phyloP scores from a whole-genome alignment of 179 eudicot species.

The Beta lomatogona region DNA sequence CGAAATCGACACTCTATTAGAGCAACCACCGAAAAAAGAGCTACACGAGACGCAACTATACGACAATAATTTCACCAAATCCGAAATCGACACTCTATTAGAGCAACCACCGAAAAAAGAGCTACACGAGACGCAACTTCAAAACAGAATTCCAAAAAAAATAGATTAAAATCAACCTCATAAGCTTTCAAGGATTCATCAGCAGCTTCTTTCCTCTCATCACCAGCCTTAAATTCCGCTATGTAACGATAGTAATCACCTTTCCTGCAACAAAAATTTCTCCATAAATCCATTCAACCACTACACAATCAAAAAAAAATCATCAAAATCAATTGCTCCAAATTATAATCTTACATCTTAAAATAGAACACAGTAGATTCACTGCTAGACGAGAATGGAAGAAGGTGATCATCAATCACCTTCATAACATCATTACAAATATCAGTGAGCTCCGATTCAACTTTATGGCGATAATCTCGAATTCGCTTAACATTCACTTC shows the following conservation, averaged over 20 bases:
- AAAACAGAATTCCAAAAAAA: neutral
- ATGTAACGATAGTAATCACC: slow-evolving; percentile 80
- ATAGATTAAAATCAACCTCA: slow-evolving; percentile 52
- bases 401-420: slow-evolving; percentile 60
- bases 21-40: no score
- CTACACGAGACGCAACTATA: no score
- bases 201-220: slow-evolving; percentile 72
- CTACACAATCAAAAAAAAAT: neutral
- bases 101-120: no score
- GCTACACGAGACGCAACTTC: no score
- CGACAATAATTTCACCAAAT: no score
- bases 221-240: slow-evolving; percentile 76
- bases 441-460: slow-evolving; percentile 64
- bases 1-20: no score
- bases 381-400: slow-evolving; percentile 57
- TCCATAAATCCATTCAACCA: neutral
- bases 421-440: slow-evolving; percentile 60
- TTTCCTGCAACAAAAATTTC: slow-evolving; percentile 48
- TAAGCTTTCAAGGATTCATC: slow-evolving; percentile 76
- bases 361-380: slow-evolving; percentile 78
- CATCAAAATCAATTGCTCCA: neutral
- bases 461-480: slow-evolving; percentile 61
- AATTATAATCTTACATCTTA: slow-evolving; percentile 53
- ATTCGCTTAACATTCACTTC: slow-evolving; percentile 64
- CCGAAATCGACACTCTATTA: no score